phyloP scores from a whole-genome alignment of 495 filamentous ascomycete genomes.

The Xylaria curta region DNA sequence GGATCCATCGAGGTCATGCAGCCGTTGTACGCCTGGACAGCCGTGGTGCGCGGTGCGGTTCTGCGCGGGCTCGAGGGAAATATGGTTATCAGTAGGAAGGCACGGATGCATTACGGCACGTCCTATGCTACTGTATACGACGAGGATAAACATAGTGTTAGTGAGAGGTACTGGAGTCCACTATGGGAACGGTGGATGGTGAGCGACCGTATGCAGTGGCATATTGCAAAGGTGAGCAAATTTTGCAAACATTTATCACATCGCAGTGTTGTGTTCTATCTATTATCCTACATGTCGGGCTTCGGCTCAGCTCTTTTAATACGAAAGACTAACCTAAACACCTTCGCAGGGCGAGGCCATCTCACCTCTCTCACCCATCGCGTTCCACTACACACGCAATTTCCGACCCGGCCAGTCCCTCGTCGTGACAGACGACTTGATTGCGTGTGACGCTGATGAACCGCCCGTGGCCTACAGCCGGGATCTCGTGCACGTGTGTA shows the following conservation, averaged over 20 bases:
- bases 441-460: conserved; percentile 69
- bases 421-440: conserved; percentile 74
- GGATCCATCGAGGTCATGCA: conserved; percentile 75
- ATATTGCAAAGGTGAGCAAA: conserved; percentile 68
- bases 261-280: not conserved
- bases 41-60: conserved; percentile 73
- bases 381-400: conserved; percentile 81
- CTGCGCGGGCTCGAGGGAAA: conserved; percentile 72
- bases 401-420: conserved; percentile 71
- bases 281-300: too few species aligned
- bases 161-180: conserved; percentile 75
- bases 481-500: conserved; percentile 71
- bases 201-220: conserved; percentile 80
- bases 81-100: conserved; percentile 70
- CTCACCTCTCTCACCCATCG: conserved; percentile 68
- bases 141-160: conserved; percentile 68
- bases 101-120: conserved; percentile 79
- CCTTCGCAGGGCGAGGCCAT: conserved; percentile 65
- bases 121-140: conserved; percentile 78
- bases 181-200: conserved; percentile 85
- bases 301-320: too few species aligned
- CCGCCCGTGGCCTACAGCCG: conserved; percentile 64
- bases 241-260: not conserved
- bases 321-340: conserved; percentile 1
- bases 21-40: conserved; percentile 77